Evolutionary conservation across 495 filamentous ascomycete species (phyloP).

Genomic region (Stereocaulon alpinum): DNA sequence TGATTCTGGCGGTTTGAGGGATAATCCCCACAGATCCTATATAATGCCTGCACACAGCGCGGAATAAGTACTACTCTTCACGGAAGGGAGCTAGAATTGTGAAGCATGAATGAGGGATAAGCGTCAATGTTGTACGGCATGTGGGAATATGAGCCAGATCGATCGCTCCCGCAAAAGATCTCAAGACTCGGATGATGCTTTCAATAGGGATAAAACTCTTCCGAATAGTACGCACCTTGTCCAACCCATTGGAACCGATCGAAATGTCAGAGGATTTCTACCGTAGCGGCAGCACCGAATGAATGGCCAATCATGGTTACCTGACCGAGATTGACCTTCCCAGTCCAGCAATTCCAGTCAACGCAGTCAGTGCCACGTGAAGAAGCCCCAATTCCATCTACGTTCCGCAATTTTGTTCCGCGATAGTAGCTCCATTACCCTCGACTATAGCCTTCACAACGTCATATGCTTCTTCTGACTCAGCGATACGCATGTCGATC

Average conservation of each 20-base stretch:
- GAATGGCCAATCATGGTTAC: constrained; percentile 9
- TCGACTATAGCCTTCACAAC: constrained; percentile 26
- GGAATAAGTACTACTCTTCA: no score
- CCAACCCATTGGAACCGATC: constrained; percentile 40
- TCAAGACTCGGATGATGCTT: no score
- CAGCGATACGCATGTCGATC: constrained; percentile 32
- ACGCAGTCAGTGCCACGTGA: constrained; percentile 27
- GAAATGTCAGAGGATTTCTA: constrained; percentile 30
- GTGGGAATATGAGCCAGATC: no score
- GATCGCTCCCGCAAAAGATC: no score
- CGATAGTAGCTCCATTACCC: constrained; percentile 27
- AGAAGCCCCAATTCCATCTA: constrained; percentile 41
- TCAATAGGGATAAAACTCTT: no score
- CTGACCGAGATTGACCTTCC: constrained; percentile 26
- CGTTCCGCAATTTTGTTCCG: constrained; percentile 38
- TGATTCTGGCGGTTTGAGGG: constrained; percentile 26
- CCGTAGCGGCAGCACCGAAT: constrained; percentile 4
- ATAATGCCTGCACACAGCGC: constrained; percentile 30
- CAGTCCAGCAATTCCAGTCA: constrained; percentile 31
- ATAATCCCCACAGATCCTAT: constrained; percentile 48
- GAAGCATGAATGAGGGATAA: no score
- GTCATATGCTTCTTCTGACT: constrained; percentile 33
- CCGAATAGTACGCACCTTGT: constrained; percentile 27
- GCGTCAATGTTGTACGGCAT: no score
- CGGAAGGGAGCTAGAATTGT: no score